Conservation (phyloP, 1,139 yeast species). For the Pichia sp. region DNA sequence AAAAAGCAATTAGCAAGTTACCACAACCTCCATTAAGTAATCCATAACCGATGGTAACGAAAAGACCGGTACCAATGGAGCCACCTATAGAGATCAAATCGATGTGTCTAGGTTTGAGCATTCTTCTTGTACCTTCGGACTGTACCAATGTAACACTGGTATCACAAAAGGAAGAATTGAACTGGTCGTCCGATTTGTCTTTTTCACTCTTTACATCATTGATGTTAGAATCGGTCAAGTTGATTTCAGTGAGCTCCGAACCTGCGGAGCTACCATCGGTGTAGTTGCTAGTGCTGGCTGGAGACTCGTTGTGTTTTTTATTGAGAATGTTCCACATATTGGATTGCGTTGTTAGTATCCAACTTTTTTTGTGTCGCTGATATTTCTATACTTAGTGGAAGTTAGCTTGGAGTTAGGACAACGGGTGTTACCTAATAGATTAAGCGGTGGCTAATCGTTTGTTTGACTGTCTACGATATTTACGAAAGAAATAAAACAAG, state of each 20-base stretch:
- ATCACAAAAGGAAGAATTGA: background rate
- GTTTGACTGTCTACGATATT: background rate
- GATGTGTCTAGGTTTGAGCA: constrained; percentile 51
- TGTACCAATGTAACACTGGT: background rate
- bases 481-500: background rate
- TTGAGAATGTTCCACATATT: constrained; percentile 5
- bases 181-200: background rate
- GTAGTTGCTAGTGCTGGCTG: background rate
- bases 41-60: constrained; percentile 69
- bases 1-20: constrained; percentile 59
- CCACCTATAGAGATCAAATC: constrained; percentile 78
- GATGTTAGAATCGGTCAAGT: background rate
- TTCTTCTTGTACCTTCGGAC: constrained; percentile 11
- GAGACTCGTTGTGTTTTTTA: background rate
- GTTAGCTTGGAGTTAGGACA: background rate
- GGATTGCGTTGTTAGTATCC: background rate
- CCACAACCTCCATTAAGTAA: constrained; percentile 72
- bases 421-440: background rate
- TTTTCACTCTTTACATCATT: background rate
- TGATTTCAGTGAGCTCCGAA: background rate
- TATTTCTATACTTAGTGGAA: background rate
- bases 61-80: constrained; percentile 71
- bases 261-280: background rate
- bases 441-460: background rate
- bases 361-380: background rate